Percentiles rank a stretch among this genome's conserved stretches.
These are phyloP conservation scores for Hylodesmum podocarpum DNA, from an alignment of 306 rosid genomes.

Conservation along the genomic window DNA sequence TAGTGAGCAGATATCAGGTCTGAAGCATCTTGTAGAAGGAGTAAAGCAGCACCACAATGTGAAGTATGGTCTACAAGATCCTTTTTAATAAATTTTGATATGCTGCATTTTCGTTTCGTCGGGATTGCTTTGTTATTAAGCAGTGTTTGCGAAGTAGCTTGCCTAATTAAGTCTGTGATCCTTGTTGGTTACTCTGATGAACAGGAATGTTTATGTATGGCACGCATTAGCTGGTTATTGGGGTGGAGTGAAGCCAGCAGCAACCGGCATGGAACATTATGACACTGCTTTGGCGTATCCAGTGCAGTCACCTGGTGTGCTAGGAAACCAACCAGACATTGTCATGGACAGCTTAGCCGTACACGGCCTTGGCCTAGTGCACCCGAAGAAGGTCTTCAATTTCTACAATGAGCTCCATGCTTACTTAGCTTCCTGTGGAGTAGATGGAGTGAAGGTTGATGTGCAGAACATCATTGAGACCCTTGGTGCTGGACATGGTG, in stretches of 20 bases:
- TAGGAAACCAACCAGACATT: conserved; percentile 91
- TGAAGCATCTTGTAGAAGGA: conserved; percentile 77
- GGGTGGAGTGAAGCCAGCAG: conserved; percentile 98
- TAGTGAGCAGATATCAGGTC: conserved; percentile 62
- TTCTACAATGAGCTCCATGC: conserved; percentile 96
- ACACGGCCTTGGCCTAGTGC: conserved; percentile 92
- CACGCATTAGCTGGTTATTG: conserved; percentile 98
- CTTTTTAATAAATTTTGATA: not conserved
- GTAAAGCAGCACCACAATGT: conserved; percentile 82
- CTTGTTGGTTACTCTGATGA: conserved; percentile 4
- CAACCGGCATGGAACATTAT: conserved; percentile 88
- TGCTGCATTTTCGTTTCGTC: not conserved
- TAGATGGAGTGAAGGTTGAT: conserved; percentile 97
- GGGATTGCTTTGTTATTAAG: not conserved
- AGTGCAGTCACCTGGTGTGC: conserved; percentile 76
- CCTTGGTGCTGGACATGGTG: conserved; percentile 92
- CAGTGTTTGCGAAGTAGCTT: not conserved
- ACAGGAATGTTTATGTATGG: conserved; percentile 89
- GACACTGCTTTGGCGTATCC: conserved; percentile 88
- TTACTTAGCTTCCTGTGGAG: conserved; percentile 92
- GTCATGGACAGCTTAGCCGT: conserved; percentile 91
- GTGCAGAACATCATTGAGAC: conserved; percentile 97
- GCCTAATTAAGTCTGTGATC: not conserved
- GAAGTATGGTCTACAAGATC: conserved; percentile 56
- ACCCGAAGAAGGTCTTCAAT: conserved; percentile 81